Conservation (phyloP, 805 yeast genomes). For the Kazachstania kunashirensis region DNA sequence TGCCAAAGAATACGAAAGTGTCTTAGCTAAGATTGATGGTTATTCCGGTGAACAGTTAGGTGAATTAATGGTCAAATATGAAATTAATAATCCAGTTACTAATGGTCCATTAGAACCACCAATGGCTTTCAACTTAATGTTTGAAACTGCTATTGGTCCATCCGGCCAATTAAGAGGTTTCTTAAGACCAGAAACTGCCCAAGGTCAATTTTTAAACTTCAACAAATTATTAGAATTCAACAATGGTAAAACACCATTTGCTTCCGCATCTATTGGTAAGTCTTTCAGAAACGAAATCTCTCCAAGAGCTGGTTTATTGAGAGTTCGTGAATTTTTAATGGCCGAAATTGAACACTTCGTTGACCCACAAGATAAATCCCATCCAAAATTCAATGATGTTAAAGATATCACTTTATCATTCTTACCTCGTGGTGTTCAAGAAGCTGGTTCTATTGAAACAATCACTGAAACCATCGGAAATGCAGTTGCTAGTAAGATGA, state of each 20-base stretch:
- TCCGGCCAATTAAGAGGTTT: conserved; percentile 93
- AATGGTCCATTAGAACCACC: conserved; percentile 83
- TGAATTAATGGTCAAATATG: conserved; percentile 69
- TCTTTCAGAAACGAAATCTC: conserved; percentile 98
- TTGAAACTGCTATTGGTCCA: conserved; percentile 98
- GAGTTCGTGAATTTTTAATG: conserved; percentile 98
- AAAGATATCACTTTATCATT: conserved; percentile 63
- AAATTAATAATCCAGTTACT: conserved; percentile 87
- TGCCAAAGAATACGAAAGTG: conserved; percentile 71
- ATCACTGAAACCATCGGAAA: conserved; percentile 68
- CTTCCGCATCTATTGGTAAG: conserved; percentile 98
- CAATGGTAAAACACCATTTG: conserved; percentile 96
- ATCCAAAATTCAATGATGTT: conserved; percentile 69
- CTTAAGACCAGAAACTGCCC: conserved; percentile 98
- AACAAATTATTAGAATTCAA: conserved; percentile 87
- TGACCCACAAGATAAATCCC: conserved; percentile 82
- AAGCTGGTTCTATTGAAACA: conserved; percentile 68
- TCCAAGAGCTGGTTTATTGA: conserved; percentile 92
- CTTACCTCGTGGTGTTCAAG: conserved; percentile 81
- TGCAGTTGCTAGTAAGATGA: conserved; percentile 79
- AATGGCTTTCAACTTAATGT: conserved; percentile 93
- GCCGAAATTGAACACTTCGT: conserved; percentile 99
- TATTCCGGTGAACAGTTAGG: conserved; percentile 89
- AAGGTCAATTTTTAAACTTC: conserved; percentile 96
- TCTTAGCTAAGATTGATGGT: conserved; percentile 92